Evolutionary conservation across 1,139 yeast species (phyloP).

Genomic region (Diutina siamensis): DNA sequence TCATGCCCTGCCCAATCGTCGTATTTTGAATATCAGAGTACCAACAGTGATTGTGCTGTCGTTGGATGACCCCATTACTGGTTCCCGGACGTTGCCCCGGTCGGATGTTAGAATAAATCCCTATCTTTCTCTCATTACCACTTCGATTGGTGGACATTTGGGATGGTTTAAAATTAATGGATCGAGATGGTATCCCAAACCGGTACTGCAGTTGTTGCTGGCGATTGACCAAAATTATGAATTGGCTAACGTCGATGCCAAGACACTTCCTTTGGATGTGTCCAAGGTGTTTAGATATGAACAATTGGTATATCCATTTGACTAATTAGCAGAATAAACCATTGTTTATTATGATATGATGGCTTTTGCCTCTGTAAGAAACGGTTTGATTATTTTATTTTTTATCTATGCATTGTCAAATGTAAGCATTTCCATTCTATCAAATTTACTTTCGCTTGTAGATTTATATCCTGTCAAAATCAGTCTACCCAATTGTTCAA

Average conservation of each 20-base stretch:
- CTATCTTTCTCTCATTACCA: slow-evolving; percentile 49
- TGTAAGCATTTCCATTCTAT: no score
- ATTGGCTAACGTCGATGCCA: slow-evolving; percentile 12
- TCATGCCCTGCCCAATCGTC: slow-evolving; percentile 14
- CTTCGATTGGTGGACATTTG: slow-evolving; percentile 79
- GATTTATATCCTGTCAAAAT: no score
- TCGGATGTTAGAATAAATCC: slow-evolving; percentile 57
- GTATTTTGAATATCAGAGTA: slow-evolving; percentile 38
- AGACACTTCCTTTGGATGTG: slow-evolving; percentile 20
- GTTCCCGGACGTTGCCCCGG: slow-evolving; percentile 43
- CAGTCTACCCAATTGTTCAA: no score
- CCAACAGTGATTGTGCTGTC: slow-evolving; percentile 42
- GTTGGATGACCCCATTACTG: slow-evolving; percentile 48
- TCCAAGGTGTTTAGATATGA: slow-evolving; percentile 22
- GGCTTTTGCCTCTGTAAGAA: no score
- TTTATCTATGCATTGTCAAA: no score
- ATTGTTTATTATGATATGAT: no score
- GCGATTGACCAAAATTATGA: slow-evolving; percentile 16
- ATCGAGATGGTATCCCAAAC: slow-evolving; percentile 42
- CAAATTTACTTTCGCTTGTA: no score
- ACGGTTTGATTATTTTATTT: no score
- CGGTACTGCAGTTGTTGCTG: slow-evolving; percentile 23
- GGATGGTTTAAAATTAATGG: slow-evolving; percentile 45
- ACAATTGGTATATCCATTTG: slow-evolving; percentile 13
- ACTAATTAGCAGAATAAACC: no score